Conservation (phyloP, 331 rosid genomes). For the Cydonia oblonga region DNA sequence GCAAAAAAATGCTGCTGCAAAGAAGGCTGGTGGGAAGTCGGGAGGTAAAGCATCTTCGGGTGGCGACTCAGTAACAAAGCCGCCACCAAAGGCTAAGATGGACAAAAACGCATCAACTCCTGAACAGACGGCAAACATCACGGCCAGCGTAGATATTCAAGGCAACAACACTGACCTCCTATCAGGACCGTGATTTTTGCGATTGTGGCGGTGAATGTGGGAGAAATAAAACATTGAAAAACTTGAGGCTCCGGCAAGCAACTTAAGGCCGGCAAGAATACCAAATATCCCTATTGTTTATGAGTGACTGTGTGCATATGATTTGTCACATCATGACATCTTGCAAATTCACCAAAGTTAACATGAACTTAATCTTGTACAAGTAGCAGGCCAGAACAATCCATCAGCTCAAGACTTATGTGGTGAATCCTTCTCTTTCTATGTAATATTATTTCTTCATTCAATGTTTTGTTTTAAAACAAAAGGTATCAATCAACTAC, state of each 20-base stretch:
- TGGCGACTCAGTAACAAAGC: neutral
- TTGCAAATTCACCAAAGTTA: neutral
- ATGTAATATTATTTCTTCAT: neutral
- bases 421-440: neutral
- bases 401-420: neutral
- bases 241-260: neutral
- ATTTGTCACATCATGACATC: neutral
- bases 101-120: neutral
- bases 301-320: no score
- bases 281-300: neutral
- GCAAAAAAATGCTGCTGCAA: slow-evolving; percentile 68
- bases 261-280: neutral
- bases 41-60: neutral
- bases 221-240: neutral
- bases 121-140: slow-evolving; percentile 16
- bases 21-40: slow-evolving; percentile 10
- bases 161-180: slow-evolving; percentile 18
- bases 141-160: slow-evolving; percentile 23
- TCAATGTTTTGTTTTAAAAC: neutral
- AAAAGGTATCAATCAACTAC: neutral
- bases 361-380: neutral
- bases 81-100: neutral
- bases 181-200: slow-evolving; percentile 18
- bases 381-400: neutral
- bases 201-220: neutral